Conservation (phyloP, 441 rosid species). For the Corymbia calophylla region DNA sequence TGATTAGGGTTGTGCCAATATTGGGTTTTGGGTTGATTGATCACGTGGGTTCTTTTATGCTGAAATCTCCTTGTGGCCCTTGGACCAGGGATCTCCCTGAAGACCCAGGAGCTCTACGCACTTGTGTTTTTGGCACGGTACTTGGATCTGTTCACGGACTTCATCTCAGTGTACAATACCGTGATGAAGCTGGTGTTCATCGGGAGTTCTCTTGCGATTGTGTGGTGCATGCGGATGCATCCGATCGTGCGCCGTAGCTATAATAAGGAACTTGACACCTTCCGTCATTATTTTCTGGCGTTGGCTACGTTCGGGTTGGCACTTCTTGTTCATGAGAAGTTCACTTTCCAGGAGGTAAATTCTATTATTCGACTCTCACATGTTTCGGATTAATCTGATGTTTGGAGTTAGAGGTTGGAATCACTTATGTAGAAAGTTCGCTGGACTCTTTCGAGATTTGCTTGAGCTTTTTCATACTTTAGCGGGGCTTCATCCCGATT, state of each 20-base stretch:
- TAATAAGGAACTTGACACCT: constrained; percentile 78
- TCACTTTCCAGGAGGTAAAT: constrained; percentile 69
- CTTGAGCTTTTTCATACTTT: not conserved
- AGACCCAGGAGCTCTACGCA: constrained; percentile 92
- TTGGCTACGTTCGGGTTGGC: constrained; percentile 54
- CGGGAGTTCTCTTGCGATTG: constrained; percentile 73
- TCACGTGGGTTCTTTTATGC: not conserved
- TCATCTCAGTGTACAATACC: constrained; percentile 70
- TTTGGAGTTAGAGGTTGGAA: not conserved
- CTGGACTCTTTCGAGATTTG: not conserved
- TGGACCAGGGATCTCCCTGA: constrained; percentile 52
- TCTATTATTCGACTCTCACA: not conserved
- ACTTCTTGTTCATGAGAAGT: constrained; percentile 57
- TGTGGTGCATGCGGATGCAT: constrained; percentile 84
- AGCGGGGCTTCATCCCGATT: no score
- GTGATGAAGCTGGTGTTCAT: constrained; percentile 89
- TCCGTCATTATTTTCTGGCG: constrained; percentile 62
- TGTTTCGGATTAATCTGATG: not conserved
- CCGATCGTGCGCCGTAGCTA: constrained; percentile 64
- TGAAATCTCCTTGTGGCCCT: not conserved
- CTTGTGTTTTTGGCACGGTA: constrained; percentile 78
- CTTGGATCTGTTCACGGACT: constrained; percentile 75
- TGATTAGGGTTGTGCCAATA: not conserved
- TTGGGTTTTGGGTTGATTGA: not conserved
- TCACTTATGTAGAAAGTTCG: not conserved